Base-by-base conservation (phyloP, 352 stramenopile genomes). In the Phytophthora idaei region DNA sequence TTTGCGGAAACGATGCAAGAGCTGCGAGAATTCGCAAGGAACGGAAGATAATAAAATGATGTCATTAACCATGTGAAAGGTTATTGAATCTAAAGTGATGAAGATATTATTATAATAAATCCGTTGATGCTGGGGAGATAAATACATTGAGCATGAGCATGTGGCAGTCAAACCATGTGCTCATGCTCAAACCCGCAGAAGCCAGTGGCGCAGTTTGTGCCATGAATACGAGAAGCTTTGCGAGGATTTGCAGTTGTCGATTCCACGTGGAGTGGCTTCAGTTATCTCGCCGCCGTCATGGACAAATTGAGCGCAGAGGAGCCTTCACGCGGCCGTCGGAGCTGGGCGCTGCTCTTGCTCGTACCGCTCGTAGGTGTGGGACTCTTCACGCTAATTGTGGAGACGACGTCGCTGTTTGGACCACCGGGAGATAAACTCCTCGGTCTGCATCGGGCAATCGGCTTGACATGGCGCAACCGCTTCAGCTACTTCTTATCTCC, bases 1-100 rank as follows among this genome's bases (percentile, higher is more conserved):
- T 87, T 85, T 21, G 66, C 67, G 0, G 21, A 28, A 6, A 31
- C 48, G 2, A 87, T 87, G 76, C 36, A 59, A 7, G 34, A 75
- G 51, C 51, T 85, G 49, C 56, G 62, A 1, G 41, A 66, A 42
- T 74, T 69, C 42, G 53, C 61, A 67, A 1, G 77, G 77, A 25
- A 72, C 57, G 4, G 36, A 42, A 42, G 36, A 42, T 42, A 42
- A 42, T 37, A 21, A 21, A 21, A 21, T 21, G 21, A 21, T 21
- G 21, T 21, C 21, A 21, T 21, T 21, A 21, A 21, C 21, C 21
- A 21, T 21, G 21, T 37, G 32, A 37, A 37, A 8, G 32, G 32
- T 37, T 37, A 12, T 37, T 21, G 21, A 21, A 21, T 21, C 21
- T 21, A 21, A 21, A 21, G 21, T 21, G 21, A 21, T 21, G 21